Base-by-base conservation (phyloP, 306 rosid species). In the Prunus salicina region DNA sequence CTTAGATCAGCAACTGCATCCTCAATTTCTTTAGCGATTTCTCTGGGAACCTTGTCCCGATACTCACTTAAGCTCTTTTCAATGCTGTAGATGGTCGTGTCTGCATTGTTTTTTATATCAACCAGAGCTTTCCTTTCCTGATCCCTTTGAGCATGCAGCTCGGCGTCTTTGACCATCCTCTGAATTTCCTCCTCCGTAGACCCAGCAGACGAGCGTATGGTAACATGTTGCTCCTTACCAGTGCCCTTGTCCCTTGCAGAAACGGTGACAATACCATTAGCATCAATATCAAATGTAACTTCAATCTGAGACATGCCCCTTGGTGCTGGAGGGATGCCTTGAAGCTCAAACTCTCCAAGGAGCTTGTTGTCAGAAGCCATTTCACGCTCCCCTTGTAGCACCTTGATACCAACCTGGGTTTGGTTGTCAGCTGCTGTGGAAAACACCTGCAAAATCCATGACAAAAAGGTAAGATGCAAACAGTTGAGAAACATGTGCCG, bases 201-300 rank as follows among this genome's bases (percentile, higher is more conserved):
- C 12, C 98, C 98, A 41, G 96, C 90, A 14, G 93, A 88, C 0
- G 96, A 93, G 6, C 89, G 87, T 32, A 93, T 93, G 55, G 98
- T 93, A 72, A 93, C 92, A 69, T 91, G 96, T 56, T 93, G 98
- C 66, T 93, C 98, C 84, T 93, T 93, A 1, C 84, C 83, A n/a
- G 98, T 93, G 72, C 97, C 78, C 84, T 93, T 93, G 87, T 93
- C 98, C 79, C 86, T 93, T 10, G 98, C 98, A 69, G 96, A 93
- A 43, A 93, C 98, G 1, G 92, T 93, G 18, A 93, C 98, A 12
- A 93, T 91, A 3, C 98, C 98, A 1, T 93, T 93, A 72, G 98
- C 97, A 51, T 91, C 97, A 63, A 93, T 93, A 85, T 93, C 98
- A 47, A 93, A 93, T 1, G 98, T 88, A 24, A 93, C 98, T 82